Conservation (phyloP, 1,139 yeast genomes). For the Hanseniaspora sp. region DNA sequence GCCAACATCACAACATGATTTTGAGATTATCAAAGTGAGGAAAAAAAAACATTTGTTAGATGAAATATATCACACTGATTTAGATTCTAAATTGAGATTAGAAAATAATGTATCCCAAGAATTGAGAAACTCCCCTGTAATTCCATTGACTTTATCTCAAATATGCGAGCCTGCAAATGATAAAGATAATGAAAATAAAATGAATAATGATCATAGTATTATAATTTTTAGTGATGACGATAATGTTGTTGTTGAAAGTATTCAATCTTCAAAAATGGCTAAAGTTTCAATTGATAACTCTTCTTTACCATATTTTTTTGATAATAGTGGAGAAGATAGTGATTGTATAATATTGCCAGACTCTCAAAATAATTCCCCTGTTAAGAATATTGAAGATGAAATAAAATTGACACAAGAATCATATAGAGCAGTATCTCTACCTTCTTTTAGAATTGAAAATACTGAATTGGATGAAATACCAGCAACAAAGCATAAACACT, state of each 20-base stretch:
- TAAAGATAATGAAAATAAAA: background rate
- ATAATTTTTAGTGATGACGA: background rate
- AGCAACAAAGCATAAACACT: too few relatives aligned
- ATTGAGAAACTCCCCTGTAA: background rate
- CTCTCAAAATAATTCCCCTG: background rate
- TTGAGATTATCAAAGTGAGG: background rate
- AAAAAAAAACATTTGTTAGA: background rate
- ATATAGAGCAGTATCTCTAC: background rate
- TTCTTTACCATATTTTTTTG: too few relatives aligned
- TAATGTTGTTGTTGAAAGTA: background rate
- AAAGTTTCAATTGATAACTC: too few relatives aligned
- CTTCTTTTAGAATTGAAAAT: background rate
- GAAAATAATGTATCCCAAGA: background rate
- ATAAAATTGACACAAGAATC: background rate
- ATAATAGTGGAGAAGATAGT: background rate
- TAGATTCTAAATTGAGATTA: background rate
- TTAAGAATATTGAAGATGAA: background rate
- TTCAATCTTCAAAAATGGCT: background rate
- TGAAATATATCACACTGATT: conserved; percentile 4
- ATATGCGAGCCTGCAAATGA: background rate
- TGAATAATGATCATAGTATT: background rate
- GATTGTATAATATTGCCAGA: background rate
- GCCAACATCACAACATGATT: conserved; percentile 11
- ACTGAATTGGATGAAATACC: too few relatives aligned
- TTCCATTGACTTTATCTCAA: conserved; percentile 7